A percentile compares a stretch with the other conserved stretches of the same genome.
Conservation (phyloP, 768 basidiomycete species). For the Kwoniella botswanensis region DNA sequence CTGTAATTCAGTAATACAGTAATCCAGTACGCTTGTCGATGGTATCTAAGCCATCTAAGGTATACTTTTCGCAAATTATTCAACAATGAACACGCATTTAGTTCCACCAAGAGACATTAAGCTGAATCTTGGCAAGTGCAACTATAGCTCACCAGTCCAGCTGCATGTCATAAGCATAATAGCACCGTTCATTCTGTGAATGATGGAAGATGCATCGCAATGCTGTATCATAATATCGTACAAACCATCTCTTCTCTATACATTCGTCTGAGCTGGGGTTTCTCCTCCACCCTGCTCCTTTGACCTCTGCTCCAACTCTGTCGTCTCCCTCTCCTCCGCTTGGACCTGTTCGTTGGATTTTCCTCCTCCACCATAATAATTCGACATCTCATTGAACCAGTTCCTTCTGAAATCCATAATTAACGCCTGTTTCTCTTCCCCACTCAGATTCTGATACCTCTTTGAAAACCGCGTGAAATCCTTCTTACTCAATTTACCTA, state of each 20-base stretch:
- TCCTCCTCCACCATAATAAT: constrained; percentile 20
- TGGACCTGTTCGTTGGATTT: constrained; percentile 2
- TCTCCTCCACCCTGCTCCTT: neutral
- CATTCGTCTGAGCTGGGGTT: neutral
- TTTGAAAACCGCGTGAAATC: constrained; percentile 36
- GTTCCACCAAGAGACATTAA: too few species aligned
- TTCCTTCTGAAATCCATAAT: constrained; percentile 48
- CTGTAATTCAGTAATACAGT: too few species aligned
- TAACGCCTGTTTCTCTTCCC: constrained; percentile 43
- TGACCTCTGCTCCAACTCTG: constrained; percentile 23
- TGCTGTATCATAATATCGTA: neutral
- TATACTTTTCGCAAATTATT: too few species aligned
- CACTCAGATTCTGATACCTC: constrained; percentile 35
- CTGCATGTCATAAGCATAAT: too few species aligned
- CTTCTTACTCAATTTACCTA: constrained; percentile 19
- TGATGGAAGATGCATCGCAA: neutral
- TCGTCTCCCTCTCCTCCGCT: constrained; percentile 22
- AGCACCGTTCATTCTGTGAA: too few species aligned
- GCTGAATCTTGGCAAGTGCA: too few species aligned
- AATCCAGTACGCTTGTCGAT: too few species aligned
- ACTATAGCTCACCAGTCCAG: too few species aligned
- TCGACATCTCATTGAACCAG: constrained; percentile 50
- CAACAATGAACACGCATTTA: too few species aligned
- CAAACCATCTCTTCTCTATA: neutral
- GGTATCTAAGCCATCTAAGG: too few species aligned